These are phyloP conservation scores for Platismatia glauca DNA, from an alignment of 495 filamentous ascomycete genomes.

Conservation along the genomic window DNA sequence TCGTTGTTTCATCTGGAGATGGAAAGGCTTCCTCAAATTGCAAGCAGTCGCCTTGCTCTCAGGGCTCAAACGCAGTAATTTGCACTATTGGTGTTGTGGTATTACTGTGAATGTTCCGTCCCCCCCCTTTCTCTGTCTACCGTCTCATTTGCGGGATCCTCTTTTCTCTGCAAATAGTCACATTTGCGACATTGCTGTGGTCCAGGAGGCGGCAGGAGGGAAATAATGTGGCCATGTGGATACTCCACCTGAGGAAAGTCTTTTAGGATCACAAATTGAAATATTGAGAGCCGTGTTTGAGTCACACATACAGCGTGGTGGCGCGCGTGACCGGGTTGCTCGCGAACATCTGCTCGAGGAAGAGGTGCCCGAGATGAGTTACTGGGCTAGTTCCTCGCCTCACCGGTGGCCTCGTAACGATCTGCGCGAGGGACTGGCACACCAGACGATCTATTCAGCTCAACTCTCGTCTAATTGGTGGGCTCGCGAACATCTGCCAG, in stretches of 20 bases:
- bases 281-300: not conserved
- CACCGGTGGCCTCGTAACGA: too few species aligned
- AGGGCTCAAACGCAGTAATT: not conserved
- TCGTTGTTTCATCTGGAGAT: not conserved
- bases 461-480: too few species aligned
- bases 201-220: not conserved
- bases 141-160: not conserved
- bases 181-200: not conserved
- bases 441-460: too few species aligned
- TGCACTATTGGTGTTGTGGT: not conserved
- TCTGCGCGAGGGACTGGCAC: too few species aligned
- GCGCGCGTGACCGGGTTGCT: not conserved
- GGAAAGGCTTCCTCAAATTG: not conserved
- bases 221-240: not conserved
- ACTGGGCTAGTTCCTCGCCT: too few species aligned
- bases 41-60: not conserved
- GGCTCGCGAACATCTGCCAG: not conserved
- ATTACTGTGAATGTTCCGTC: not conserved
- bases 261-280: not conserved
- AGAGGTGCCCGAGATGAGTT: not conserved
- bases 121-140: not conserved
- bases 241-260: not conserved
- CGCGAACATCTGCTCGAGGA: not conserved
- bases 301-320: not conserved
- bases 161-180: not conserved